These are phyloP conservation scores for Mycena alexandri DNA, from an alignment of 768 basidiomycete species.

Conservation along the genomic window DNA sequence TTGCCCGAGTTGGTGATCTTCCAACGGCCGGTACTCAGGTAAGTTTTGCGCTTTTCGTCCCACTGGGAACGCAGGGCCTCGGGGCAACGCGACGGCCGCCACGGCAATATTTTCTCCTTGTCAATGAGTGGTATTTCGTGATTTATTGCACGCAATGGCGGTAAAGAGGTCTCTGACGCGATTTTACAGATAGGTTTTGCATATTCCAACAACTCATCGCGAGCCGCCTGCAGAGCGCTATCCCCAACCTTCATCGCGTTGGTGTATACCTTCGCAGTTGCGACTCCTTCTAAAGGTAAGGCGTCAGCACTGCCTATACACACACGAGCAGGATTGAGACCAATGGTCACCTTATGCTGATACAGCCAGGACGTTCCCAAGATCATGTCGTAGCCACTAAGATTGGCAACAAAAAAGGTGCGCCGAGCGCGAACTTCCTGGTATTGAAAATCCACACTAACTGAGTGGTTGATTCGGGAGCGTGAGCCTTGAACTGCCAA, in stretches of 20 bases:
- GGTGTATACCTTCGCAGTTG: slow-evolving; percentile 11
- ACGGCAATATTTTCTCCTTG: slow-evolving; percentile 38
- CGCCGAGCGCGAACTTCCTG: too few relatives aligned
- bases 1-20: slow-evolving; percentile 13
- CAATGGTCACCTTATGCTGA: slow-evolving; percentile 38
- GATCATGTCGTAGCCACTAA: too few relatives aligned
- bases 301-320: slow-evolving; percentile 32
- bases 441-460: too few relatives aligned
- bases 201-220: slow-evolving; percentile 22
- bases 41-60: slow-evolving; percentile 10
- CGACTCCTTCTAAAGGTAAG: slow-evolving; percentile 32
- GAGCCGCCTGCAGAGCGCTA: background rate
- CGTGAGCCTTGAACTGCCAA: too few relatives aligned
- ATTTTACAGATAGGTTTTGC: slow-evolving; percentile 16
- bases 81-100: slow-evolving; percentile 22
- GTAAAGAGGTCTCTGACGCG: slow-evolving; percentile 38
- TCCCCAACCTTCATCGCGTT: background rate
- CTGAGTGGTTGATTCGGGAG: too few relatives aligned
- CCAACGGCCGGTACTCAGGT: slow-evolving; percentile 18
- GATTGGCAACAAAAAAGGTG: too few relatives aligned
- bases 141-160: slow-evolving; percentile 44
- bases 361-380: too few relatives aligned
- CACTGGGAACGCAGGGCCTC: slow-evolving; percentile 28
- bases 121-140: slow-evolving; percentile 45
- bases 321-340: slow-evolving; percentile 39